Evolutionary conservation across 31 red algal species (phyloP).

Genomic region (Asparagopsis taxiformis): DNA sequence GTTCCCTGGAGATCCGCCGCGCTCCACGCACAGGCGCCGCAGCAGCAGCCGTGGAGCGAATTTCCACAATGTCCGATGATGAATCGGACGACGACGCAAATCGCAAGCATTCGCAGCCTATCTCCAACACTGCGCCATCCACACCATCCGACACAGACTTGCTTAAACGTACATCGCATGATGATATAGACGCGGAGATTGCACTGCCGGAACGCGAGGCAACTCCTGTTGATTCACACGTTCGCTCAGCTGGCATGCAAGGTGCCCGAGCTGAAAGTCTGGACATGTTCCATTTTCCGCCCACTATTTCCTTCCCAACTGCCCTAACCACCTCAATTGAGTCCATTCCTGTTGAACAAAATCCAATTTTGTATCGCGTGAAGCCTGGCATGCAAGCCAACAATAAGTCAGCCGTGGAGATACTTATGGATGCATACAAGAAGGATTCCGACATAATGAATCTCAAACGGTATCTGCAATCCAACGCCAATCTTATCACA

Average conservation of each 20-base stretch:
- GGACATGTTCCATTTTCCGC: conserved; percentile 56
- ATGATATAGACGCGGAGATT: neutral
- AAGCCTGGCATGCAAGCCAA: conserved; percentile 15
- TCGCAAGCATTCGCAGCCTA: conserved; percentile 3
- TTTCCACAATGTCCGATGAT: conserved; percentile 33
- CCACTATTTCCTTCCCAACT: conserved; percentile 24
- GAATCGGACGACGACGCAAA: conserved; percentile 25
- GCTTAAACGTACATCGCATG: neutral
- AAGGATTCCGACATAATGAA: conserved; percentile 13
- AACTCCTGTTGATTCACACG: conserved; percentile 4
- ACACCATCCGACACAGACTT: neutral
- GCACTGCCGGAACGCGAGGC: conserved; percentile 2
- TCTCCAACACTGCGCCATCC: neutral
- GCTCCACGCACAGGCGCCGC: conserved; percentile 18
- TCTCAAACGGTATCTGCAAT: conserved; percentile 13
- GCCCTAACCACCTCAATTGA: conserved; percentile 16
- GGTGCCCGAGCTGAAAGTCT: conserved; percentile 17
- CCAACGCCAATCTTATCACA: conserved; percentile 44
- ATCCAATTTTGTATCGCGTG: conserved; percentile 44
- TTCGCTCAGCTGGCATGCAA: neutral
- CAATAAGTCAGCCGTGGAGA: conserved; percentile 5
- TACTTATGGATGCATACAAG: conserved; percentile 15
- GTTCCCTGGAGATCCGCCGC: conserved; percentile 9
- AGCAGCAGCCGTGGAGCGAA: conserved; percentile 13
- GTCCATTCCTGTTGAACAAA: conserved; percentile 19